Evolutionary conservation across 257 asterid species (phyloP), one percentile per base, ranked within the genome.

Genomic region (Rehmannia glutinosa): DNA sequence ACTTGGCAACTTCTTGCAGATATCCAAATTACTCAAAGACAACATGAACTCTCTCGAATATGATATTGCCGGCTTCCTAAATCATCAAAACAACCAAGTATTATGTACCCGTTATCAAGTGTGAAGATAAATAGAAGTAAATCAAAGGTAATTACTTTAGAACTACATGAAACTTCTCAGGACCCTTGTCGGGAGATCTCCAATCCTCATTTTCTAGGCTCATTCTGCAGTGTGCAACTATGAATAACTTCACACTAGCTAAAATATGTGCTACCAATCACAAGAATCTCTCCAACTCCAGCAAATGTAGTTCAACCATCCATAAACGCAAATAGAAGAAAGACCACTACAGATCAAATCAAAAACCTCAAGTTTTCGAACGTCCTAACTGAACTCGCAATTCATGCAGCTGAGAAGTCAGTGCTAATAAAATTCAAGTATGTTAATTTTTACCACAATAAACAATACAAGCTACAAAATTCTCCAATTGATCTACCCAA

Each of bases 1-100:
- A 70, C 78, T 75, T 12, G 98, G 96, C 63, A 89, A 77, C 82
- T 81, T 89, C 86, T 81, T 81, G 84, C 96, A 89, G 72, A 72
- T 63, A 75, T 89, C 95, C 87, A 81, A 73, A 66, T 78, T 71
- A 46, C 87, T 69, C 42, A 87, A 64, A 63, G 96, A 87, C 78
- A 92, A 62, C 33, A 92, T 84, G 70, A 82, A 84, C 75, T 92
- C 86, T 70, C 96, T 80, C 23, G 92, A 64, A 63, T 89, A 87
- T 1, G 79, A 75, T 66, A 85, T 24, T 60, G 53, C 84, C 35
- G 82, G 80, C 62, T 79, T 81, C 96, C 98, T 92, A 79, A 35
- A 66, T 68, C 77, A 77, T 64, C 56, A 74, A 66, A 68, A 80
- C 53, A 53, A 50, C 59, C 68, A 53, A 65, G 27, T 35, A 12